Evolutionary conservation across 1,284 basidiomycete species (phyloP).

Genomic region (Albatrellus sp.): DNA sequence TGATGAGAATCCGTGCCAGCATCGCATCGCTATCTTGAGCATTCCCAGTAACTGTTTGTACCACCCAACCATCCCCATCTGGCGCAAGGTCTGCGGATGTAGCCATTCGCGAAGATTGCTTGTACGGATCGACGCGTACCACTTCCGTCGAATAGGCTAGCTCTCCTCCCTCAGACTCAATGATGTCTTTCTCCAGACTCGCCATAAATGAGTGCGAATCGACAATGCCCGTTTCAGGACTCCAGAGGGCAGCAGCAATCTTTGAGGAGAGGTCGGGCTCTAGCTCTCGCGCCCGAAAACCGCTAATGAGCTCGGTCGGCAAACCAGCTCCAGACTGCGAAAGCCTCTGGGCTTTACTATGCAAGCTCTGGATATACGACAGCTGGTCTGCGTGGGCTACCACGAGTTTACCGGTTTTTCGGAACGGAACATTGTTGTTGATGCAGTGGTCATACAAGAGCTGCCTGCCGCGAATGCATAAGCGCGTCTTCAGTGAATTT

Average conservation of each 20-base stretch:
- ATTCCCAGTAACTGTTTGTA: slow-evolving; percentile 47
- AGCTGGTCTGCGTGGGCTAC: slow-evolving; percentile 59
- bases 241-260: slow-evolving; percentile 69
- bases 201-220: slow-evolving; percentile 79
- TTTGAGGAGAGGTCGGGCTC: slow-evolving; percentile 74
- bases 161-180: slow-evolving; percentile 58
- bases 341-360: slow-evolving; percentile 47
- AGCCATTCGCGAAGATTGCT: slow-evolving; percentile 1
- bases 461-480: slow-evolving; percentile 82
- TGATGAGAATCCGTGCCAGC: slow-evolving; percentile 79
- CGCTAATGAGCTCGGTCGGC: slow-evolving; percentile 59
- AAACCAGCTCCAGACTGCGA: slow-evolving; percentile 29
- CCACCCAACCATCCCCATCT: slow-evolving; percentile 50
- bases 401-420: slow-evolving; percentile 81
- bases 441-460: slow-evolving; percentile 76
- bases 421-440: slow-evolving; percentile 51
- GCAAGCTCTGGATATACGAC: slow-evolving; percentile 59
- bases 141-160: slow-evolving; percentile 77
- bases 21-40: slow-evolving; percentile 49
- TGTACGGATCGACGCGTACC: slow-evolving; percentile 71
- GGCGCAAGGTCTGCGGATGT: slow-evolving; percentile 18
- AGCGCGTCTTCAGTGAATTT: slow-evolving; percentile 73
- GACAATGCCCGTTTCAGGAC: slow-evolving; percentile 84
- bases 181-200: slow-evolving; percentile 70
- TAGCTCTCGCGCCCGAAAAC: slow-evolving; percentile 59